phyloP scores from a whole-genome alignment of 805 yeast species.

The Teunomyces pallodes region DNA sequence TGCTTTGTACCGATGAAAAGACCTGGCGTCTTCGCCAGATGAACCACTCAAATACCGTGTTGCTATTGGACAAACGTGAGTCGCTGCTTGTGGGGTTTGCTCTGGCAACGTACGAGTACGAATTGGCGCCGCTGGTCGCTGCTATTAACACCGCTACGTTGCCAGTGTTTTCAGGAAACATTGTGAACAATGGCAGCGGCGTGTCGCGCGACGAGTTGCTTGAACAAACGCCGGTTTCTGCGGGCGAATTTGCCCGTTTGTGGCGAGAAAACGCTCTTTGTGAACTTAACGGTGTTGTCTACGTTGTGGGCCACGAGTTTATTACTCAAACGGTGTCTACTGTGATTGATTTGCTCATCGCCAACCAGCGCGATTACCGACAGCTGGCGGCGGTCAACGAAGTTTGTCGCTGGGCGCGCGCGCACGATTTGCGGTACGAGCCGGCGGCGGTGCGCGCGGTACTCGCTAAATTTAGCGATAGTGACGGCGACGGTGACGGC shows the following conservation, averaged over 20 bases:
- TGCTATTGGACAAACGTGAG: conserved; percentile 39
- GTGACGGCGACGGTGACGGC: conserved; percentile 5
- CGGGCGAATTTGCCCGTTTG: conserved; percentile 44
- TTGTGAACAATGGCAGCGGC: not conserved
- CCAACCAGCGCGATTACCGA: conserved; percentile 19
- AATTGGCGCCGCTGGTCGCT: conserved; percentile 23
- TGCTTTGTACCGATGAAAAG: conserved; percentile 53
- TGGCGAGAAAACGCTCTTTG: conserved; percentile 62
- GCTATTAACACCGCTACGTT: conserved; percentile 29
- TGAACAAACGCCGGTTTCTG: conserved; percentile 53
- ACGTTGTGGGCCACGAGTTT: conserved; percentile 22
- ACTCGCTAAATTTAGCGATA: conserved; percentile 43
- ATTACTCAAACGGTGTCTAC: conserved; percentile 26
- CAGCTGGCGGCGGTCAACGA: conserved; percentile 19
- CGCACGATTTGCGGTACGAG: not conserved
- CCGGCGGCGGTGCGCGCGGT: conserved; percentile 47
- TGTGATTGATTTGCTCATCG: conserved; percentile 26
- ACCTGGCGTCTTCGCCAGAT: conserved; percentile 73
- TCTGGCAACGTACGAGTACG: conserved; percentile 33
- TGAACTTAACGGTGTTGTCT: conserved; percentile 45
- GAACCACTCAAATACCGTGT: conserved; percentile 84
- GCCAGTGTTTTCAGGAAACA: conserved; percentile 17
- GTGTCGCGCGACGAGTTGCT: conserved; percentile 31
- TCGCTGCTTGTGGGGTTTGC: conserved; percentile 30
- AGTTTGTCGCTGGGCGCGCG: conserved; percentile 9